phyloP scores from a whole-genome alignment of 306 rosid species.

The Nissolia schottii region DNA sequence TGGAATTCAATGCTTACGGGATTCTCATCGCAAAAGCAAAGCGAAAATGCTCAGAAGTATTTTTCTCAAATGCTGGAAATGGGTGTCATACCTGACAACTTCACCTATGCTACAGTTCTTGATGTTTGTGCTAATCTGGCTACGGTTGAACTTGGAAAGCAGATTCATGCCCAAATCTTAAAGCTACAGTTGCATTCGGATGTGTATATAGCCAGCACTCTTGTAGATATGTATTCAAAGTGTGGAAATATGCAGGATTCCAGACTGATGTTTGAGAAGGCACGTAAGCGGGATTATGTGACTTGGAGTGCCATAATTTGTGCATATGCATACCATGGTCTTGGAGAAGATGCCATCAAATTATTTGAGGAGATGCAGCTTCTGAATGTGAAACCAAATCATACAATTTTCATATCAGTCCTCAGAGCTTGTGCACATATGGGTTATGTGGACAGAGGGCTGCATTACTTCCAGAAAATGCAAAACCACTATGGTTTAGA shows the following conservation, averaged over 20 bases:
- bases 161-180: constrained; percentile 75
- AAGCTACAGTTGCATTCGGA: constrained; percentile 69
- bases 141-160: constrained; percentile 77
- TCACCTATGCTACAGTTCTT: constrained; percentile 77
- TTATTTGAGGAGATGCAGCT: constrained; percentile 68
- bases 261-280: constrained; percentile 58
- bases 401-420: constrained; percentile 74
- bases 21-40: constrained; percentile 59
- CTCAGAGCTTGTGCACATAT: constrained; percentile 84
- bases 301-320: constrained; percentile 95
- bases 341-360: constrained; percentile 66
- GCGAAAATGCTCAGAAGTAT: constrained; percentile 70
- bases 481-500: constrained; percentile 49
- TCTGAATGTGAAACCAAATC: constrained; percentile 63
- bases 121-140: constrained; percentile 88
- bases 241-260: constrained; percentile 83
- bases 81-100: constrained; percentile 69
- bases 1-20: constrained; percentile 92
- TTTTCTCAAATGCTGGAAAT: constrained; percentile 67
- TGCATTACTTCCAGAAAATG: constrained; percentile 56
- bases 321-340: constrained; percentile 76
- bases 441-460: constrained; percentile 60
- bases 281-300: constrained; percentile 67
- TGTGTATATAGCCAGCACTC: constrained; percentile 68
- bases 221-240: constrained; percentile 88